Conservation (phyloP, 2,329 filamentous ascomycete genomes). For the Trichoderma sp. region DNA sequence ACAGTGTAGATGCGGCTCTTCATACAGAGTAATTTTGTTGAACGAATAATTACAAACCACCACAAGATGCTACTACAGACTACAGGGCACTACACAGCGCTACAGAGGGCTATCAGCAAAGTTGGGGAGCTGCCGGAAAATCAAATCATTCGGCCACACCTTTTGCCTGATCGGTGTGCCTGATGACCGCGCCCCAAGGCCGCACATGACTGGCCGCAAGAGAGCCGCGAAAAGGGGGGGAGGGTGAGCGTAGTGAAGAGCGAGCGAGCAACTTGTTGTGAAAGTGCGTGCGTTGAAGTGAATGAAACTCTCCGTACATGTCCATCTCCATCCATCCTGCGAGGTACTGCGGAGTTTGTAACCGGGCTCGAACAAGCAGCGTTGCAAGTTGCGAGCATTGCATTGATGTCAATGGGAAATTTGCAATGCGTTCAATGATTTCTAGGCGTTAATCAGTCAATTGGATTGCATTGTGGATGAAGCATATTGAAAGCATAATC, state of each 20-base stretch:
- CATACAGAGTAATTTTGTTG: background rate
- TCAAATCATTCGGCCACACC: conserved; percentile 11
- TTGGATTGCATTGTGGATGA: background rate
- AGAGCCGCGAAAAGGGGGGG: background rate
- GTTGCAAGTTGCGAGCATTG: background rate
- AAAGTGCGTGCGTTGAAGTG: background rate
- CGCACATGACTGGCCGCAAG: conserved; percentile 18
- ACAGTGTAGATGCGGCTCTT: background rate
- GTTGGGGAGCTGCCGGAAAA: conserved; percentile 7
- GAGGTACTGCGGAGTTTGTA: background rate
- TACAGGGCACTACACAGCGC: background rate
- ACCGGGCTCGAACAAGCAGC: background rate
- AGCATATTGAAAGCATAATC: background rate
- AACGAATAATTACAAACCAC: background rate
- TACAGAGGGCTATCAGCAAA: background rate
- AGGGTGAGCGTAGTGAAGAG: conserved; percentile 7
- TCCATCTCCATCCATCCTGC: background rate
- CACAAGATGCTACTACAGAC: background rate
- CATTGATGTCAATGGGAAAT: background rate
- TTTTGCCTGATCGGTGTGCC: conserved; percentile 18
- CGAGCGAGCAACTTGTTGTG: background rate
- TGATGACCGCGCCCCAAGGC: conserved; percentile 19
- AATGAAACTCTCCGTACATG: conserved; percentile 3
- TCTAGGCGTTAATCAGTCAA: background rate
- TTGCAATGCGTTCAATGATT: background rate